Base-by-base conservation (phyloP, 495 filamentous ascomycete genomes). In the Daldinia decipiens region DNA sequence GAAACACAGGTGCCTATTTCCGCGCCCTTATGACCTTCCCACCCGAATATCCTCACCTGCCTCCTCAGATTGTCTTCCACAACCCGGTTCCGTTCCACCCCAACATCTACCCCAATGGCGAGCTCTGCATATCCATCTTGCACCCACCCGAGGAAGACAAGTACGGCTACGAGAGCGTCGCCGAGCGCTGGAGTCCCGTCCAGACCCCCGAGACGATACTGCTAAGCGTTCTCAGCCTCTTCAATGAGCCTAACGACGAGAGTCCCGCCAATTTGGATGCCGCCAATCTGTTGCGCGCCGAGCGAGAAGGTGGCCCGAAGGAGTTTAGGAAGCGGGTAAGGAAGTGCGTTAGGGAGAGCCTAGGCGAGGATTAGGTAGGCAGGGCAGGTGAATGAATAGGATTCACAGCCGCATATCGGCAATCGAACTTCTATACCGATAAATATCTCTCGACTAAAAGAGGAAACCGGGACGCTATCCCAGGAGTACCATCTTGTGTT, bases 161-260 rank as follows among this genome's bases (percentile, higher is more conserved):
- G 74, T 97, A 92, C 80, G 95, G 95, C 26, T 99, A 99, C 79
- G 96, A 98, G 78, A 86, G 86, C 12, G 93, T 93, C n/a, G 84
- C 88, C 32, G 95, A 99, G 84, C 88, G 95, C 52, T 99, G 95
- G 95, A 92, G 88, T 24, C 95, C 95, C n/a, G 95, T 98, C 1
- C 95, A 98, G 79, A 95, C 92, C 1, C 96, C 97, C 51, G 96
- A 98, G 82, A 95, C 93, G 3, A 98, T 99, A 60, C 82, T 99
- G 13, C 77, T 99, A 8, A 94, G 91, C 61, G 93, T 97, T 13
- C 96, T 99, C 75, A 95, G 92, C 70, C 90, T 99, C 87, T 91
- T 99, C 50, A 90, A 90, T 55, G 91, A 91, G 70, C 95, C 96
- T 31, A 99, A 98, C 76, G 92, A 95, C 69, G 95, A 98, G 86